Evolutionary conservation across 2,329 filamentous ascomycete species (phyloP), one percentile per base, ranked within the genome.

Genomic region (Phaeophleospora eucalypticola): DNA sequence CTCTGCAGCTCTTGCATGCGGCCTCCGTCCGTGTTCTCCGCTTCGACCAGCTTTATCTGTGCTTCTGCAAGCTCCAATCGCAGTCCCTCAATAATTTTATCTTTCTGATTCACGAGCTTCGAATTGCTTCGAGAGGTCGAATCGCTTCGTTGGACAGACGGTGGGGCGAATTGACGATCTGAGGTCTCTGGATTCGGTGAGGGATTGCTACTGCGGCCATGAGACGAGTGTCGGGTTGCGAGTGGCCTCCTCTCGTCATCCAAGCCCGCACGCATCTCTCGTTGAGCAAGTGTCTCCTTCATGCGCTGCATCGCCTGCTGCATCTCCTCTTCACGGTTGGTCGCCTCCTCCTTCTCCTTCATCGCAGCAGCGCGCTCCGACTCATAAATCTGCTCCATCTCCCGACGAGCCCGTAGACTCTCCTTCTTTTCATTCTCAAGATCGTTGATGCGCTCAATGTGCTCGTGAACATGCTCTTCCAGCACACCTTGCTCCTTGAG

Each of bases 341-440:
- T 76, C 69, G 90, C 85, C 59, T 94, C 88, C 56, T 96, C 90
- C 72, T 94, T 93, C 68, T 97, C 91, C 69, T 90, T 89, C 63
- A 88, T 82, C 71, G 91, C 86, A 45, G 87, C 82, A 62, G 84
- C 87, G 53, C 89, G 82, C 70, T 98, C 93, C 36, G 86, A 83
- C 68, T 97, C 91, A 67, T 95, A 94, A 55, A 94, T 90, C 54
- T 84, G 83, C 68, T 96, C 90, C 72, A 96, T 83, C 67, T 98
- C 93, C 54, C 91, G 82, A 63, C 88, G 87, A 68, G 94, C 86
- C 54, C 89, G 81, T 21, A 84, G 81, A 45, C 84, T 78, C 58
- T 97, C 90, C 59, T 87, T 82, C 71, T 93, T 90, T 62, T 95
- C 88, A 60, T 87, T 89, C 62, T 83, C 82, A 44, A 97, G 75